Evolutionary conservation across 1,139 yeast genomes (phyloP).

Genomic region (Yamadazyma mexicana): DNA sequence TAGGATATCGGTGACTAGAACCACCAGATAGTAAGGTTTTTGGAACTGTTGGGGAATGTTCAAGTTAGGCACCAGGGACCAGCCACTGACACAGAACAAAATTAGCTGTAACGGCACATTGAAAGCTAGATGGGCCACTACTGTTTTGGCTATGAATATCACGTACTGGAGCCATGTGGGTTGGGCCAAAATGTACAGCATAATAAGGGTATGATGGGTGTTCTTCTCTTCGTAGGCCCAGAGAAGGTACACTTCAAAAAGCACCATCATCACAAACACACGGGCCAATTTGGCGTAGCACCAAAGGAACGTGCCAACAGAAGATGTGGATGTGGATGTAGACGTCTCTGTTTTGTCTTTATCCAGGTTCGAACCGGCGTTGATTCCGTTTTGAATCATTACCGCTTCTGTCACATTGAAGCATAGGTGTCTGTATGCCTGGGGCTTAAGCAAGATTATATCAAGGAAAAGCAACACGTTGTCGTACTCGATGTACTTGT

Average conservation of each 20-base stretch:
- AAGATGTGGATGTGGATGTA: too few species aligned
- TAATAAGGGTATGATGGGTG: constrained; percentile 23
- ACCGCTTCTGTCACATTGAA: constrained; percentile 61
- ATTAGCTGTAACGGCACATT: constrained; percentile 48
- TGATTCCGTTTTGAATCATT: constrained; percentile 6
- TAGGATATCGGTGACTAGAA: constrained; percentile 65
- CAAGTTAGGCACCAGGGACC: background rate
- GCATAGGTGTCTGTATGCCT: constrained; percentile 86
- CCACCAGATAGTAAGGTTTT: constrained; percentile 17
- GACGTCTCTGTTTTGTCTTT: too few species aligned
- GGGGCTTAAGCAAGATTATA: constrained; percentile 76
- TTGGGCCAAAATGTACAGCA: constrained; percentile 39
- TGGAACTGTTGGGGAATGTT: background rate
- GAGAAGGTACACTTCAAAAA: constrained; percentile 87
- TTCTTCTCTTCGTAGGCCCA: constrained; percentile 90
- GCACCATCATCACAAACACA: constrained; percentile 59
- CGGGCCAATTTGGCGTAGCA: constrained; percentile 33
- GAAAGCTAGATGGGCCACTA: constrained; percentile 55
- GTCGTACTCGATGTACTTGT: constrained; percentile 90
- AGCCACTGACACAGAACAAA: constrained; percentile 19
- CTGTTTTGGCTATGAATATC: constrained; percentile 62
- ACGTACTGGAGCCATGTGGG: constrained; percentile 61
- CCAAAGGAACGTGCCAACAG: background rate
- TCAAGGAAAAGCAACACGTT: constrained; percentile 82
- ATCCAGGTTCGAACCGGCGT: background rate